Conservation (phyloP, 2,329 filamentous ascomycete species). For the Aspergillus novofumigatus region DNA sequence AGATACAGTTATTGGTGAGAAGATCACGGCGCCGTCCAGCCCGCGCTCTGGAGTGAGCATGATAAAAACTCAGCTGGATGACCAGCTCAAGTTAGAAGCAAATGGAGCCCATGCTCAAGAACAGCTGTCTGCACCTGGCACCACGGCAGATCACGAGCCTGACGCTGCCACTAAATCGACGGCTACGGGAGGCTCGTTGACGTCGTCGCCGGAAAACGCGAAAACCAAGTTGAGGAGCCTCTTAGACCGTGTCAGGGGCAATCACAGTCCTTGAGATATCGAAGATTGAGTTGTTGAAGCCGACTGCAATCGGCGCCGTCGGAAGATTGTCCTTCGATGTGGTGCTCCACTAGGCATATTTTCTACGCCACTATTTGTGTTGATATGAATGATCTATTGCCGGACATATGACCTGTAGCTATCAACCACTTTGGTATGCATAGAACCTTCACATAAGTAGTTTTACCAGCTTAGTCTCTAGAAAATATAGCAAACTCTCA, state of each 20-base stretch:
- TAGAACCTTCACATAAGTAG: not conserved
- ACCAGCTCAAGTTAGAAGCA: not conserved
- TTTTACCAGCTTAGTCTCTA: not conserved
- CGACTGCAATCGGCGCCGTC: not conserved
- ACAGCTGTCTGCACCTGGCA: not conserved
- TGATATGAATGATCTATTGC: not conserved
- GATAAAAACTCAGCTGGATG: slow-evolving; percentile 15
- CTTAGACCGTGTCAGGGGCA: slow-evolving; percentile 18
- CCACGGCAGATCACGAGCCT: not conserved
- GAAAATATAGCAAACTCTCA: not conserved
- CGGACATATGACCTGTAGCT: not conserved
- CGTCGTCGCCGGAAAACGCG: slow-evolving; percentile 9
- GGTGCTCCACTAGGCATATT: not conserved
- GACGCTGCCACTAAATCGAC: slow-evolving; percentile 3
- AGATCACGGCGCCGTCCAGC: slow-evolving; percentile 7
- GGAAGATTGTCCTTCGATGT: not conserved
- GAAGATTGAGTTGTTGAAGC: not conserved
- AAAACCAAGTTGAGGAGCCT: slow-evolving; percentile 18
- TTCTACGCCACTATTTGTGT: not conserved
- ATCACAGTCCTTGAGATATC: not conserved
- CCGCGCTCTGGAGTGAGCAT: slow-evolving; percentile 12
- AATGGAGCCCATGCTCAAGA: not conserved
- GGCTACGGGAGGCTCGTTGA: not conserved
- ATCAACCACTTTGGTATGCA: not conserved
- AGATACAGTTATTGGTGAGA: slow-evolving; percentile 7